Percentiles rank a stretch among this genome's conserved stretches.
Evolutionary conservation across 2,329 filamentous ascomycete species (phyloP).

Genomic region (Neofusicoccum kwambonambiense): DNA sequence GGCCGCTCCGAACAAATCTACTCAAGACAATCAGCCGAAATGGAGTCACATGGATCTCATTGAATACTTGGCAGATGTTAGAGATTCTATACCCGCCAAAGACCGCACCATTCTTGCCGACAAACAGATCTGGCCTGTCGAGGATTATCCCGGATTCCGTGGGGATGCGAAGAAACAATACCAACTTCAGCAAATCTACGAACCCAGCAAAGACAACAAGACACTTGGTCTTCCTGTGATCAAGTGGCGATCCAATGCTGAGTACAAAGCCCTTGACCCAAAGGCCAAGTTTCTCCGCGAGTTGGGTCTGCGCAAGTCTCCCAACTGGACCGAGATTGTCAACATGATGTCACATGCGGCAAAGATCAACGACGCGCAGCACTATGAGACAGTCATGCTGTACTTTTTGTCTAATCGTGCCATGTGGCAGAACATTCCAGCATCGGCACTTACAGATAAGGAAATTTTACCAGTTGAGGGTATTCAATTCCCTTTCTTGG

Average conservation of each 20-base stretch:
- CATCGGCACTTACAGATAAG: constrained; percentile 5
- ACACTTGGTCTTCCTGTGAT: constrained; percentile 67
- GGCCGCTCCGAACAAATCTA: constrained; percentile 1
- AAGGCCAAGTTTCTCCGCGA: constrained; percentile 39
- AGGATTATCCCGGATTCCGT: constrained; percentile 16
- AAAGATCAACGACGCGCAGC: background rate
- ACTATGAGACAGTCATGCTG: constrained; percentile 8
- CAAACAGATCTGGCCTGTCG: constrained; percentile 40
- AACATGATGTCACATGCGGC: constrained; percentile 9
- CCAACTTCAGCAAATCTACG: constrained; percentile 37
- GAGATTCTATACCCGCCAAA: constrained; percentile 77
- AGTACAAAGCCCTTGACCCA: constrained; percentile 11
- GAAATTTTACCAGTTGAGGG: constrained; percentile 11
- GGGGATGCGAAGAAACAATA: constrained; percentile 32
- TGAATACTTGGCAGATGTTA: constrained; percentile 88
- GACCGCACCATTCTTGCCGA: constrained; percentile 51
- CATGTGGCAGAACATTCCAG: constrained; percentile 5
- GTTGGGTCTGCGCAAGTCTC: constrained; percentile 8
- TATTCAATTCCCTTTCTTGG: constrained; percentile 59
- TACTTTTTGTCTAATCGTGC: constrained; percentile 14
- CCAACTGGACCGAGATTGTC: constrained; percentile 7
- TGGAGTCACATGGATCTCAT: constrained; percentile 96
- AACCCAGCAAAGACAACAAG: constrained; percentile 32
- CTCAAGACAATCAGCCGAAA: constrained; percentile 46
- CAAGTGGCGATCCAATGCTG: constrained; percentile 34